A percentile compares a stretch with the other conserved stretches of the same genome.
phyloP scores from a whole-genome alignment of 1,139 yeast genomes.

The Debaryomyces singareniensis region DNA sequence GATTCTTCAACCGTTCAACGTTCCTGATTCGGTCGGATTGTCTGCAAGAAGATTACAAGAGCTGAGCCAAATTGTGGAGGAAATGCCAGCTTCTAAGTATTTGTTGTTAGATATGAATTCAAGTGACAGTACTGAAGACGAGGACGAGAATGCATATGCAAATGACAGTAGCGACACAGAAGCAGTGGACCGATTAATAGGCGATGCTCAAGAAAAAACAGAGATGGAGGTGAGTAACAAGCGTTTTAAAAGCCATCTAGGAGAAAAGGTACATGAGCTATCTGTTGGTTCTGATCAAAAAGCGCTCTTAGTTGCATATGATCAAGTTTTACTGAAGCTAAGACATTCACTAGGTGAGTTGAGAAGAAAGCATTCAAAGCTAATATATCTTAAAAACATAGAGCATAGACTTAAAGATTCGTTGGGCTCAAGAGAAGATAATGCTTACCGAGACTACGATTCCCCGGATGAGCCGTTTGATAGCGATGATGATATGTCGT shows the following conservation, averaged over 20 bases:
- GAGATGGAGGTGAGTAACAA: neutral
- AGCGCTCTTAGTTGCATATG: neutral
- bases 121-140: conserved; percentile 6
- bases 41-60: conserved; percentile 10
- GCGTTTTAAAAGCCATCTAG: neutral
- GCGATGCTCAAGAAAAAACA: neutral
- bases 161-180: no score
- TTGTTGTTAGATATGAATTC: conserved; percentile 11
- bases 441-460: neutral
- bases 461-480: conserved; percentile 9
- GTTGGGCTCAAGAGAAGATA: neutral
- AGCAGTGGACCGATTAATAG: no score
- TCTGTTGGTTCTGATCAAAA: neutral
- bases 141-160: conserved; percentile 4
- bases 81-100: conserved; percentile 30
- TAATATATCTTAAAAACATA: conserved; percentile 19
- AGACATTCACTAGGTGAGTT: conserved; percentile 12
- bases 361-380: conserved; percentile 21
- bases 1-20: conserved; percentile 22
- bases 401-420: conserved; percentile 9
- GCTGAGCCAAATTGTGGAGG: conserved; percentile 19
- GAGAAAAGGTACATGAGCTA: neutral
- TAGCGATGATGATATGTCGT: conserved; percentile 21
- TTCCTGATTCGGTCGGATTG: conserved; percentile 15
- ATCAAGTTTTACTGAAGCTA: neutral